A percentile compares a stretch with the other conserved stretches of the same genome.
Evolutionary conservation across 2,329 filamentous ascomycete species (phyloP).

Genomic region (Cadophora gregata): DNA sequence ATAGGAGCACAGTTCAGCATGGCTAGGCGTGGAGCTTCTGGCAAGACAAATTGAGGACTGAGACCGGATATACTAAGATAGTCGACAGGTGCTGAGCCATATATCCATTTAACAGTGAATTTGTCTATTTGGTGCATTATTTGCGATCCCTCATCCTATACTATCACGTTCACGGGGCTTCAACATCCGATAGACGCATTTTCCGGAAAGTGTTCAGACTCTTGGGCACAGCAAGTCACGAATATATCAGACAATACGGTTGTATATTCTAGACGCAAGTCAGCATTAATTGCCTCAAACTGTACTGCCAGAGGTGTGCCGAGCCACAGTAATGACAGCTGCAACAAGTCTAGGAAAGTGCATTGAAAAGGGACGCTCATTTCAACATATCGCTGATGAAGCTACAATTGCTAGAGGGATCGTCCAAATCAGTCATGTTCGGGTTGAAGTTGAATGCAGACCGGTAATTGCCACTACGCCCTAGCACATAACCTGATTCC

Average conservation of each 20-base stretch:
- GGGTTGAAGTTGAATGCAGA: slow-evolving; percentile 1
- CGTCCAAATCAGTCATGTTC: background rate
- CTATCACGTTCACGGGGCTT: background rate
- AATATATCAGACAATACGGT: background rate
- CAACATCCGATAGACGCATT: slow-evolving; percentile 3
- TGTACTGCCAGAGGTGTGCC: background rate
- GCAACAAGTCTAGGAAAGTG: background rate
- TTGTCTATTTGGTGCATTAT: background rate
- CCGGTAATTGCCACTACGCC: background rate
- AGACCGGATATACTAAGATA: background rate
- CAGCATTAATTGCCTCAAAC: too few species aligned
- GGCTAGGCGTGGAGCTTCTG: background rate
- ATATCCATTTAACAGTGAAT: slow-evolving; percentile 9
- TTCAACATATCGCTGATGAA: background rate
- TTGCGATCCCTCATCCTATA: background rate
- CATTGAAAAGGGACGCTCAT: background rate
- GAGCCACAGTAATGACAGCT: background rate
- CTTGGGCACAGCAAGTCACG: slow-evolving; percentile 6
- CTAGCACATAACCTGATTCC: background rate
- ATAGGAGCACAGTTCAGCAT: slow-evolving; percentile 1
- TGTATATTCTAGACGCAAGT: background rate
- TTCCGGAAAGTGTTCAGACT: background rate
- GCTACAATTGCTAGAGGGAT: background rate
- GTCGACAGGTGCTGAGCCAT: background rate
- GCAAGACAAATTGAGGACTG: background rate